Percentiles rank a stretch among this genome's conserved stretches.
phyloP scores from a whole-genome alignment of 2,329 filamentous ascomycete genomes.

The Xylariaceae sp. region DNA sequence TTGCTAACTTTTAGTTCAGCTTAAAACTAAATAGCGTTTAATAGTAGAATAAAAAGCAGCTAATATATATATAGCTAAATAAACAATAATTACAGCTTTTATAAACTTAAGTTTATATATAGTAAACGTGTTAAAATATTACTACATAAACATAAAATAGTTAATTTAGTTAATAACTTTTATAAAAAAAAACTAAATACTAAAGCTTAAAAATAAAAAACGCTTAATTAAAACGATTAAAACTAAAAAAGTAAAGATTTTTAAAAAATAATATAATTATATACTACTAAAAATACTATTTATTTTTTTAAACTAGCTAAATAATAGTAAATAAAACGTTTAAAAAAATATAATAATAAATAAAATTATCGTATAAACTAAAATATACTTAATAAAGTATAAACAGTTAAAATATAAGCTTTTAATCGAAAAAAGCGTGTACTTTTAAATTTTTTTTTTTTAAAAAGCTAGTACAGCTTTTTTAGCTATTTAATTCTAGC shows the following conservation, averaged over 20 bases:
- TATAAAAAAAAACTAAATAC: background rate
- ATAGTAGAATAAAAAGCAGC: background rate
- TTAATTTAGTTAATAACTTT: background rate
- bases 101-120: background rate
- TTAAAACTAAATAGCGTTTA: background rate
- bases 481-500: background rate
- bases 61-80: slow-evolving; percentile 1
- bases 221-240: background rate
- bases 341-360: too few species aligned
- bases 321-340: background rate
- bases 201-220: background rate
- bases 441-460: background rate
- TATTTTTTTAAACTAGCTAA: background rate
- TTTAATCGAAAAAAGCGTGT: too few species aligned
- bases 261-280: background rate
- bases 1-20: background rate
- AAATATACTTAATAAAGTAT: too few species aligned
- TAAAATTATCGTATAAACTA: too few species aligned
- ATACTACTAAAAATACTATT: background rate
- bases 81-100: background rate
- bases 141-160: background rate
- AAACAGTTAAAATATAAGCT: too few species aligned
- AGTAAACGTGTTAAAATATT: background rate
- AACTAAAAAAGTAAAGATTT: background rate
- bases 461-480: background rate